Base-by-base conservation (phyloP, 2,329 filamentous ascomycete genomes). In the Pestalotiopsis fici region DNA sequence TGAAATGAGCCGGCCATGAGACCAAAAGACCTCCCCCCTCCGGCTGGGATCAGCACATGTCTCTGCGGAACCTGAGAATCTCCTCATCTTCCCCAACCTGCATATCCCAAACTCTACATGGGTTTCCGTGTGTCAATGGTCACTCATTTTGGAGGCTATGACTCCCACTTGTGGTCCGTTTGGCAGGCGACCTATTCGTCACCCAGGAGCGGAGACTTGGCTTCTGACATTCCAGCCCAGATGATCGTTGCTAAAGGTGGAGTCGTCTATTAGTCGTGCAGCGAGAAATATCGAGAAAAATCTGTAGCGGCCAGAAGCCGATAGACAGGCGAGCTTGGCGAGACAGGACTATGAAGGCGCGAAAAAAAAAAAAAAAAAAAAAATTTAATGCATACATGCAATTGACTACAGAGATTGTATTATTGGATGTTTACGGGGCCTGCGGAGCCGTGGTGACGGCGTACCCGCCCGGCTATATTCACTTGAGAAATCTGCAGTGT, bases 31-130 rank as follows among this genome's bases (percentile, higher is more conserved):
- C 60, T 64, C 27, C 39, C 28, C 21, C 59, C 64, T 66, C 59
- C 27, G 50, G 64, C 31, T 60, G 64, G 64, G 67, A 68, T 66
- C 67, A 66, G 67, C 64, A 59, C 27, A 55, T 55, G 47, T 55
- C 61, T 37, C 27, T 47, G 25, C 25, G 37, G 31, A 56, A 54
- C n/a, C 25, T 56, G 43, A n/a, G 23, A 55, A 23, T 56, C 13
- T 55, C 43, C 25, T 54, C 43, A 35, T 54, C 47, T 54, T 54
- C 15, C n/a, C 18, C 61, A 54, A 31, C 37, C 18, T 55, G 61
- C 27, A 37, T 35, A 64, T 54, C 47, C 27, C 65, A 61, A 61
- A 61, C 23, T 60, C 65, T 35, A 35, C 31, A 59, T 25, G 21
- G 56, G 18, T 61, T 66, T 64, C 37, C 43, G 28, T 64, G 61